A percentile compares a stretch with the other conserved stretches of the same genome.
These are phyloP conservation scores for Fusarium subglutinans DNA, from an alignment of 2,329 filamentous ascomycete genomes.

Conservation along the genomic window DNA sequence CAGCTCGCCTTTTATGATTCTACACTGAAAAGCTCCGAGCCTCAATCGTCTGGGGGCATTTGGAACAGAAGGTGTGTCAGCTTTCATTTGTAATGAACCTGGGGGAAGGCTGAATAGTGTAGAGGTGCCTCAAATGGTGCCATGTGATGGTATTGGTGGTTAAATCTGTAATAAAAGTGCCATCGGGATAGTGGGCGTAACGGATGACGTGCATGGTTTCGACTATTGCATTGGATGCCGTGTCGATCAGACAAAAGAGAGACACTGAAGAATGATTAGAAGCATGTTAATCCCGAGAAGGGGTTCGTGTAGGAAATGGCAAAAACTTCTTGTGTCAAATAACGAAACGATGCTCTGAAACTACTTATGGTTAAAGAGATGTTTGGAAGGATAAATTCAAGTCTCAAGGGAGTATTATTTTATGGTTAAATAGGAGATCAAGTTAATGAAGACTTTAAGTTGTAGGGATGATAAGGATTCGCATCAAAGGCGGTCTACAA, in stretches of 20 bases:
- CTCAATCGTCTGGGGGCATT: too few species aligned
- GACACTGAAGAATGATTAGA: background rate
- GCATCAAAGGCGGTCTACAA: background rate
- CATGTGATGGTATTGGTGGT: background rate
- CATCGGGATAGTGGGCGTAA: constrained; percentile 3
- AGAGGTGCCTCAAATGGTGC: background rate
- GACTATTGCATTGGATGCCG: background rate
- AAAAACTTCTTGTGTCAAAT: background rate
- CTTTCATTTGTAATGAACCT: background rate
- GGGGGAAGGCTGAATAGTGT: background rate
- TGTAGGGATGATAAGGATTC: background rate
- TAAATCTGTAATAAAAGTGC: background rate
- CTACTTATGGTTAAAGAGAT: background rate
- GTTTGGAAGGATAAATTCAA: background rate
- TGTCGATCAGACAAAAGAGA: too few species aligned
- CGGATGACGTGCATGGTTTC: background rate
- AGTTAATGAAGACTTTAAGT: background rate
- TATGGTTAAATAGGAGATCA: background rate
- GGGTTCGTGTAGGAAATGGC: constrained; percentile 7
- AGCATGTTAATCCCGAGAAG: constrained; percentile 10
- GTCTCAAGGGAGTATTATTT: background rate
- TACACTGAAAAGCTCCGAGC: background rate
- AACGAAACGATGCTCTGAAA: background rate
- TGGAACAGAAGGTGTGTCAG: background rate
- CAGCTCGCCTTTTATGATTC: background rate